Percentiles rank a stretch among this genome's conserved stretches.
phyloP scores from a whole-genome alignment of 2,329 filamentous ascomycete genomes.

The Thyridium curvatum region DNA sequence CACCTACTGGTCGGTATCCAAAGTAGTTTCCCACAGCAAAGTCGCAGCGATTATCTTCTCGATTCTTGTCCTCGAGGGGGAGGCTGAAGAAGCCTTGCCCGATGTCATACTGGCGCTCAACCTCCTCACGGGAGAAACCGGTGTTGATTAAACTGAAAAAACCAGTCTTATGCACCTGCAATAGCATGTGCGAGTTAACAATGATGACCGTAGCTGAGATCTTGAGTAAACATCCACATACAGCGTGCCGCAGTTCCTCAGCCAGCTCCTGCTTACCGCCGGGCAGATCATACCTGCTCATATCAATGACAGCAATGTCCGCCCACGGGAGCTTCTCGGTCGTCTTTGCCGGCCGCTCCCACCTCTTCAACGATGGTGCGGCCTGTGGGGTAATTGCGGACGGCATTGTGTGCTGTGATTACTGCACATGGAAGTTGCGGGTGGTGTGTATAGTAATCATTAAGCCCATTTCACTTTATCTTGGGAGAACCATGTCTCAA shows the following conservation, averaged over 20 bases:
- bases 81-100: conserved; percentile 47
- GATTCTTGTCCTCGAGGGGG: conserved; percentile 53
- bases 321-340: conserved; percentile 32
- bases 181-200: too few species aligned
- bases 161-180: conserved; percentile 18
- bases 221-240: conserved; percentile 11
- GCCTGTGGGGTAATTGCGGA: conserved; percentile 1
- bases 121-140: conserved; percentile 48
- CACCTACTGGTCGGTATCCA: conserved; percentile 44
- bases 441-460: too few species aligned
- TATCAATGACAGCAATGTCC: conserved; percentile 46
- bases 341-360: conserved; percentile 21
- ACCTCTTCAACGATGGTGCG: conserved; percentile 11
- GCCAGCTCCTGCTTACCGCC: conserved; percentile 44
- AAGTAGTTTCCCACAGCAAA: conserved; percentile 49
- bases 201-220: too few species aligned
- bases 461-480: too few species aligned
- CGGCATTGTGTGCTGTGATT: too few species aligned
- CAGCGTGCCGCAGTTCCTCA: conserved; percentile 44
- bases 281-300: conserved; percentile 38
- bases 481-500: too few species aligned
- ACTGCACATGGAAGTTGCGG: too few species aligned
- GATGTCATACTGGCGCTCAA: conserved; percentile 53
- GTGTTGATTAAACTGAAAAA: conserved; percentile 60
- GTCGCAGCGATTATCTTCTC: conserved; percentile 43